A percentile compares a stretch with the other conserved stretches of the same genome.
phyloP scores from a whole-genome alignment of 768 basidiomycete species.

The Pilatotrama ljubarskyi region DNA sequence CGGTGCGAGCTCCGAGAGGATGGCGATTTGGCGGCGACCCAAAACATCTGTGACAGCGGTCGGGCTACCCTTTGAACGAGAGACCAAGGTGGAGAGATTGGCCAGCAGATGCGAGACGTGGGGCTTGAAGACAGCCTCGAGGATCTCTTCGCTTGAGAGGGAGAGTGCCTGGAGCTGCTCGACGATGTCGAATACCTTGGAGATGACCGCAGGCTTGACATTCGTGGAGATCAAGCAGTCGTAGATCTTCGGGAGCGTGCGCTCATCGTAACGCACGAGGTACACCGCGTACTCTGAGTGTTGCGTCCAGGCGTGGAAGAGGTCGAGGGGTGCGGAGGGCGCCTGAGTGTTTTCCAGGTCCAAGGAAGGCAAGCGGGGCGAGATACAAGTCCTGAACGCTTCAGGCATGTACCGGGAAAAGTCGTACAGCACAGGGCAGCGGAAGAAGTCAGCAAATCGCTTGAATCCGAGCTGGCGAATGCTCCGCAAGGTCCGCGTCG shows the following conservation, averaged over 20 bases:
- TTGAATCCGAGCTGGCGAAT: constrained; percentile 85
- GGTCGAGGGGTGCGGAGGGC: constrained; percentile 84
- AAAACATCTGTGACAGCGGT: constrained; percentile 56
- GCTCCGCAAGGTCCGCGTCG: constrained; percentile 50
- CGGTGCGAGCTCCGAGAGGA: constrained; percentile 78
- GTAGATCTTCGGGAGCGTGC: constrained; percentile 75
- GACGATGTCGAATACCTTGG: constrained; percentile 81
- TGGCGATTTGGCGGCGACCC: constrained; percentile 76
- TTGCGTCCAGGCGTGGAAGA: constrained; percentile 78
- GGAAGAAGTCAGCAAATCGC: constrained; percentile 87
- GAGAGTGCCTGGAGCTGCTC: constrained; percentile 66
- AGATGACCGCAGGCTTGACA: constrained; percentile 84
- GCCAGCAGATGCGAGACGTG: constrained; percentile 70
- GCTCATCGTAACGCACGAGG: constrained; percentile 68
- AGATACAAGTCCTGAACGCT: constrained; percentile 72
- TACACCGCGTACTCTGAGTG: constrained; percentile 56
- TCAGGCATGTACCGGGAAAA: constrained; percentile 67
- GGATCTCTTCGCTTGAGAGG: constrained; percentile 48
- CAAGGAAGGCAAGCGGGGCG: constrained; percentile 74
- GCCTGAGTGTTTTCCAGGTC: constrained; percentile 89
- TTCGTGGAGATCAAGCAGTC: constrained; percentile 78
- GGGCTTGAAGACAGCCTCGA: constrained; percentile 60
- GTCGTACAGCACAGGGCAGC: constrained; percentile 68
- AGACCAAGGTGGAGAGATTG: constrained; percentile 69
- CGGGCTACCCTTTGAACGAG: constrained; percentile 53